phyloP scores from a whole-genome alignment of 179 eudicot species.

The Beta macrorhiza region DNA sequence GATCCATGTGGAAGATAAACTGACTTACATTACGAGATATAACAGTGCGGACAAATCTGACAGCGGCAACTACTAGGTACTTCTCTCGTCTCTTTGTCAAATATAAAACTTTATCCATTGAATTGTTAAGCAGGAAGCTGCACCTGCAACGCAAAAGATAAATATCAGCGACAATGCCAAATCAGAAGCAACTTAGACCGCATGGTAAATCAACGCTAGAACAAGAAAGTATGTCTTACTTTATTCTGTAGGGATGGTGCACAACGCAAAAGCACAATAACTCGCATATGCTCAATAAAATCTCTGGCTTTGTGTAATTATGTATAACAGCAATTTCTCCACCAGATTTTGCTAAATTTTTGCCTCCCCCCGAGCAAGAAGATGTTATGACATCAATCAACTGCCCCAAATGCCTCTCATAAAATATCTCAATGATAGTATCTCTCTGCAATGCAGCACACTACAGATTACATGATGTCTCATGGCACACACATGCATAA shows the following conservation, averaged over 20 bases:
- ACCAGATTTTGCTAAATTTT: conserved; percentile 33
- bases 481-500: conserved; percentile 6
- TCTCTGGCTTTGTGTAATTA: conserved; percentile 68
- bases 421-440: conserved; percentile 71
- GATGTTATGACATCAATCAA: conserved; percentile 73
- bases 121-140: conserved; percentile 72
- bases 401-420: conserved; percentile 85
- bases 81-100: conserved; percentile 79
- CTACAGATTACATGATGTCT: conserved; percentile 2
- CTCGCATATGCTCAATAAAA: conserved; percentile 76
- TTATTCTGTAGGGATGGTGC: conserved; percentile 87
- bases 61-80: conserved; percentile 85
- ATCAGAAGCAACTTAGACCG: conserved; percentile 18
- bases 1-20: conserved; percentile 3
- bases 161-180: conserved; percentile 6
- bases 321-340: conserved; percentile 34
- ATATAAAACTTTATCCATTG: conserved; percentile 69
- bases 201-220: conserved; percentile 11
- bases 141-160: conserved; percentile 54
- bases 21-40: conserved; percentile 81
- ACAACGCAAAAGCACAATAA: conserved; percentile 83
- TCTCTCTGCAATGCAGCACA: conserved; percentile 68
- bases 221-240: conserved; percentile 42
- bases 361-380: conserved; percentile 57
- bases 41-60: conserved; percentile 81